Conservation (phyloP, 768 basidiomycete species). For the Rhizopogon sp. region DNA sequence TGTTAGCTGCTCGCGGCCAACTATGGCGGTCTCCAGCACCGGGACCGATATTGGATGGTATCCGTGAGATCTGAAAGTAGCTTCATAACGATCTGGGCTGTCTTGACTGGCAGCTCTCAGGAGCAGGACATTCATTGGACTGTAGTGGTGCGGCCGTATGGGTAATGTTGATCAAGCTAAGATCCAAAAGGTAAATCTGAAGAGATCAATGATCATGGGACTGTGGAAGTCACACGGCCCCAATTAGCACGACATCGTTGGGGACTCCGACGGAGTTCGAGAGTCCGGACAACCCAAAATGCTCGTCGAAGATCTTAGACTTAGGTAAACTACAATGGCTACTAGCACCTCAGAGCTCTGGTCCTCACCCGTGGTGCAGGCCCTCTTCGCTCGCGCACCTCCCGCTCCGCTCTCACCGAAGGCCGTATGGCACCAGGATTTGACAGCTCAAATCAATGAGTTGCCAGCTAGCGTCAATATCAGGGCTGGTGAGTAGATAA, state of each 20-base stretch:
- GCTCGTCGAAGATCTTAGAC: background rate
- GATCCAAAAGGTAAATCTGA: background rate
- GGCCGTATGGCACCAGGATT: conserved; percentile 10
- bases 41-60: conserved; percentile 59
- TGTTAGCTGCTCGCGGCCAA: conserved; percentile 43
- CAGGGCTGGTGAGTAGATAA: conserved; percentile 6
- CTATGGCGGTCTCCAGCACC: conserved; percentile 62
- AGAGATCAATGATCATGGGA: background rate
- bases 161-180: background rate
- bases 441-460: conserved; percentile 15
- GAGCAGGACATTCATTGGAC: conserved; percentile 32
- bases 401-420: conserved; percentile 9
- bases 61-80: conserved; percentile 38
- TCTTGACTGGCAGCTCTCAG: conserved; percentile 33
- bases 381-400: conserved; percentile 11
- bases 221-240: background rate
- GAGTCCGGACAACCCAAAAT: background rate
- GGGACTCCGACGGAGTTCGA: too few relatives aligned
- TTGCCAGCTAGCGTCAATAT: conserved; percentile 11
- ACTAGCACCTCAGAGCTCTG: background rate
- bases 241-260: background rate
- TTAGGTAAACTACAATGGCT: background rate
- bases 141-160: background rate
- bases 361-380: conserved; percentile 10
- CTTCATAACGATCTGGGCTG: conserved; percentile 54